These are phyloP conservation scores for Maudiozyma pseudohumilis DNA, from an alignment of 805 yeast species.

Conservation along the genomic window DNA sequence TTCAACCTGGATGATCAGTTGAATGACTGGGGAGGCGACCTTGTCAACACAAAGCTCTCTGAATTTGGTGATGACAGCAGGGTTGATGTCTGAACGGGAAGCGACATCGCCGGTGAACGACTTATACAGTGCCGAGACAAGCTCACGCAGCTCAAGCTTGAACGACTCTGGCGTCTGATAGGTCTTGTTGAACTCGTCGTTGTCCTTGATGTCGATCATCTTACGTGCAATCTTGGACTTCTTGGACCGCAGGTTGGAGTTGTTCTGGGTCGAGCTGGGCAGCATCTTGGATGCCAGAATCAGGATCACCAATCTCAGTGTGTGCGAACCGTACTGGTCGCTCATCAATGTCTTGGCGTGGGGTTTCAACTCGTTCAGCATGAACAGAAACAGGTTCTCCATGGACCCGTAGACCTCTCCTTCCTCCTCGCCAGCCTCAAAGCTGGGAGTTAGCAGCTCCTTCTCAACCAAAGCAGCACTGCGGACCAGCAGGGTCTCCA, in stretches of 20 bases:
- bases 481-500: constrained; percentile 74
- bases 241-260: constrained; percentile 71
- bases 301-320: constrained; percentile 59
- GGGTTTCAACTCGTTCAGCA: constrained; percentile 60
- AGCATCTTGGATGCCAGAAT: constrained; percentile 68
- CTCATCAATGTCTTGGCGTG: constrained; percentile 47
- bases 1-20: constrained; percentile 67
- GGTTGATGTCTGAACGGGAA: constrained; percentile 23
- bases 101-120: constrained; percentile 22
- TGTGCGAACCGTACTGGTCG: constrained; percentile 85
- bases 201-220: constrained; percentile 81
- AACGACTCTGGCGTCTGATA: constrained; percentile 66
- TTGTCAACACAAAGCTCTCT: constrained; percentile 72
- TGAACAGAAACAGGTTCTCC: constrained; percentile 55
- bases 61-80: constrained; percentile 37
- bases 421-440: constrained; percentile 26
- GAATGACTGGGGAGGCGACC: constrained; percentile 80
- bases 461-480: constrained; percentile 65
- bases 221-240: constrained; percentile 83
- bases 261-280: constrained; percentile 60
- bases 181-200: constrained; percentile 54
- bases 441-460: constrained; percentile 45
- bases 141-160: constrained; percentile 45
- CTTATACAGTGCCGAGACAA: constrained; percentile 35
- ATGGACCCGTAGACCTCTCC: constrained; percentile 39